Base-by-base conservation (phyloP, 331 rosid species). In the Spiraea crenata region DNA sequence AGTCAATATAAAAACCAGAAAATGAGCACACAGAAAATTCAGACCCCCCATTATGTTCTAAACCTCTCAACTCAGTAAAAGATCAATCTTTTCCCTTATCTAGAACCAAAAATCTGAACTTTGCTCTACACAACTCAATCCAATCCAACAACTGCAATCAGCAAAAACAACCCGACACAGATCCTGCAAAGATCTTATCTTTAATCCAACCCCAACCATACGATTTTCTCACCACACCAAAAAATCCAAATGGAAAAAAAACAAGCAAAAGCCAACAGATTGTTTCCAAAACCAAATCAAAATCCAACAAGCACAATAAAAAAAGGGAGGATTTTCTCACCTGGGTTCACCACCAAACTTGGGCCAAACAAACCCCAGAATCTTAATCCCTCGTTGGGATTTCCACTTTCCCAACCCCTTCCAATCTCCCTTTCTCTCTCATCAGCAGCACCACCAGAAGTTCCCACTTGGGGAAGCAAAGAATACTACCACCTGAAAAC, bases 401-500 rank as follows among this genome's bases (percentile, higher is more conserved):
- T 62, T 74, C 54, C 78, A 45, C 79, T 71, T 77, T 71, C 66
- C 58, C 77, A 56, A 65, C 41, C 31, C 73, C 63, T 69, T 63
- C 50, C 65, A 11, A 49, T 13, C 25, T 39, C 64, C 16, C 58
- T 62, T 37, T 63, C 46, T 39, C 51, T 69, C 61, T 6, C 47
- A 10, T 51, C 70, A 61, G 45, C 45, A 57, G 46, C 62, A 39
- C 59, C 40, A 25, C 40, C 31, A 25, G 19, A 14, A 62, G 44
- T 70, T 35, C 79, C 82, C 84, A 68, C 74, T 65, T 54, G 69
- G 51, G 72, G 69, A 76, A 80, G 85, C 81, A 84, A 74, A 71
- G 79, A 77, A 77, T 77, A 44, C 57, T 56, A 13, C 17, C 39
- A 31, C 25, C 7, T 59, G 46, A 47, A 25, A 65, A 19, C 49